Percentiles rank a stretch among this genome's conserved stretches.
Evolutionary conservation across 1,139 yeast species (phyloP).

Genomic region (Diutina sp.): DNA sequence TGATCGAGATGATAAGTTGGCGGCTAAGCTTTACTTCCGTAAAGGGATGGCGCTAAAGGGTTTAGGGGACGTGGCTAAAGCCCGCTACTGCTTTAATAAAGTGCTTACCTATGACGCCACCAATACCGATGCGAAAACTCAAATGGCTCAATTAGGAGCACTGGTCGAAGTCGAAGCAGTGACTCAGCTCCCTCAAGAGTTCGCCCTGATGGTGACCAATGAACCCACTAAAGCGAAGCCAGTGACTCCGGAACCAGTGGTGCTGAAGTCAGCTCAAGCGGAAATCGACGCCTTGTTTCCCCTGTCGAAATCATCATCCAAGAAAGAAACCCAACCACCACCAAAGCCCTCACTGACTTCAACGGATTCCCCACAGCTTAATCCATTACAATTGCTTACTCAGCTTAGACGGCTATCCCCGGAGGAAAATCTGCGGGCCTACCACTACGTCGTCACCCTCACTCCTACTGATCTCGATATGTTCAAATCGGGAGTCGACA

Average conservation of each 20-base stretch:
- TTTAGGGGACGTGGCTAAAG: constrained; percentile 17
- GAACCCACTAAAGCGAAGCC: neutral
- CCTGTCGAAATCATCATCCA: constrained; percentile 3
- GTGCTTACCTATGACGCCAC: constrained; percentile 35
- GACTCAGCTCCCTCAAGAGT: constrained; percentile 31
- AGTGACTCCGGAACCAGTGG: neutral
- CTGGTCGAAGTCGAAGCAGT: constrained; percentile 30
- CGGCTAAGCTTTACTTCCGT: constrained; percentile 43
- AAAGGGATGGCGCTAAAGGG: constrained; percentile 34
- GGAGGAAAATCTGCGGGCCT: constrained; percentile 18
- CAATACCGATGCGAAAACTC: constrained; percentile 12
- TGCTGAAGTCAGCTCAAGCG: neutral
- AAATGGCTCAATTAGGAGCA: constrained; percentile 1
- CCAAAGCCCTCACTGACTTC: constrained; percentile 4
- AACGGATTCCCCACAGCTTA: constrained; percentile 5
- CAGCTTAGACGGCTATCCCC: constrained; percentile 15
- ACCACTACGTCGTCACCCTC: constrained; percentile 25
- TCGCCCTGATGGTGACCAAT: constrained; percentile 3
- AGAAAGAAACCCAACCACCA: neutral
- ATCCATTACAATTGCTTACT: constrained; percentile 17
- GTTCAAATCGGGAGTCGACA: constrained; percentile 43
- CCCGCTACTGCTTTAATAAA: constrained; percentile 20
- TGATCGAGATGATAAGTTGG: constrained; percentile 9
- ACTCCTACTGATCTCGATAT: constrained; percentile 11
- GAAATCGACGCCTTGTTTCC: constrained; percentile 4